These are phyloP conservation scores for Dendryphion nanum DNA, from an alignment of 2,329 filamentous ascomycete species.

Conservation along the genomic window DNA sequence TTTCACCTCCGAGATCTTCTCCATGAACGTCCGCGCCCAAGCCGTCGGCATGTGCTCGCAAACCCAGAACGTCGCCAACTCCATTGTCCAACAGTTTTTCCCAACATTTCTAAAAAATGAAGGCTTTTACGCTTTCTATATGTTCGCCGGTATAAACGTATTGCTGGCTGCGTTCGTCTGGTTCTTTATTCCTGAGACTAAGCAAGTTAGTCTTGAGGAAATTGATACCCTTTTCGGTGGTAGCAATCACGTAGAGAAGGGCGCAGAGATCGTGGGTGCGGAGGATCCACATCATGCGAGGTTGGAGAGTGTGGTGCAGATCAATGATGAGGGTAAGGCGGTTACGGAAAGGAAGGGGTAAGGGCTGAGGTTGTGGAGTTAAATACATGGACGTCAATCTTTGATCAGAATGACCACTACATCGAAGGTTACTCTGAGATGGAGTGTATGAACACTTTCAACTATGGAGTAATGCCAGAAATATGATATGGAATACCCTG, in stretches of 20 bases:
- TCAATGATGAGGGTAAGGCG: no score
- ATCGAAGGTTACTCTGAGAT: no score
- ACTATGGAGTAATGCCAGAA: no score
- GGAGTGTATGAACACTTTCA: no score
- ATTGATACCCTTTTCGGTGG: slow-evolving; percentile 58
- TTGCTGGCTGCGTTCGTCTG: slow-evolving; percentile 42
- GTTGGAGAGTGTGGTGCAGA: no score
- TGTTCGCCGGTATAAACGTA: slow-evolving; percentile 51
- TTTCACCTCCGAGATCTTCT: slow-evolving; percentile 68
- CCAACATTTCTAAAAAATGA: slow-evolving; percentile 63
- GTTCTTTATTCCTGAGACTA: slow-evolving; percentile 45
- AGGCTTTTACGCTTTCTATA: slow-evolving; percentile 57
- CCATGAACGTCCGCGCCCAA: slow-evolving; percentile 70
- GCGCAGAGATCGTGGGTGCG: slow-evolving; percentile 52
- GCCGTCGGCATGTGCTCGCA: slow-evolving; percentile 65
- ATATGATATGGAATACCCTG: no score
- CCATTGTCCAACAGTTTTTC: slow-evolving; percentile 69
- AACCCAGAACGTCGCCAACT: slow-evolving; percentile 61
- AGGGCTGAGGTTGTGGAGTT: no score
- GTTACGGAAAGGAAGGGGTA: no score
- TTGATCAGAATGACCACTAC: no score
- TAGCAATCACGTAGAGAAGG: slow-evolving; percentile 56
- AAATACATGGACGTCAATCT: no score
- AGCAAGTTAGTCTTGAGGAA: slow-evolving; percentile 53
- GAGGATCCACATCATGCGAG: no score